Evolutionary conservation across 2,329 filamentous ascomycete genomes (phyloP), one percentile per base, ranked within the genome.

Genomic region (Sclerotinia trifoliorum): DNA sequence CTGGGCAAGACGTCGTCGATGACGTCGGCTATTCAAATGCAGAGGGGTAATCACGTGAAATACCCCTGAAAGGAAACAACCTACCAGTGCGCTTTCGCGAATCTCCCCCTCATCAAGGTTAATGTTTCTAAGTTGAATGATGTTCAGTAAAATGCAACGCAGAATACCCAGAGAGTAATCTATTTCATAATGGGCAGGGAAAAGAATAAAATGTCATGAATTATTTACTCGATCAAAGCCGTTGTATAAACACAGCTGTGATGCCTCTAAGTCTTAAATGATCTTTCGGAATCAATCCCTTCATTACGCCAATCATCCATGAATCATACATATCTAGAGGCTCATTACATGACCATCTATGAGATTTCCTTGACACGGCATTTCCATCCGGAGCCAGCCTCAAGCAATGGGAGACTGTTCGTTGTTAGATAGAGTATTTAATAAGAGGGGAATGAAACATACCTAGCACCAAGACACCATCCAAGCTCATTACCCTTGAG

Each of bases 391-490:
- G 93, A 96, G 69, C 87, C 87, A 78, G 92, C 85, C 73, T 88
- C 89, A 69, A 97, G 83, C 55, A 97, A 84, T 48, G 94, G 94
- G 75, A 97, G 83, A 85, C 93, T 96, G 70, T 26, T 54, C 66
- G 35, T 8, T 44, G 74, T 84, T 80, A 85, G 80, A 52, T 24
- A 51, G 19, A 13, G 55, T 29, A 42, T 46, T 21, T 4, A 64
- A 35, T 60, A 4, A n/a, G 46, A 48, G 44, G 32, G n/a, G 19
- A 54, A 46, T 29, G 42, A 51, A 56, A 69, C 89, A 82, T 83
- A 95, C 92, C 93, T 97, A 73, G 95, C 95, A 79, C 95, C 95
- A 77, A 99, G 84, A 82, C 94, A 98, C 95, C 95, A 99, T 51
- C 95, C 95, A 75, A 99, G 82, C 82, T 99, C 96, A 79, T 97